Evolutionary conservation across 1,284 basidiomycete genomes (phyloP).

Genomic region (Fomitopsis betulina): DNA sequence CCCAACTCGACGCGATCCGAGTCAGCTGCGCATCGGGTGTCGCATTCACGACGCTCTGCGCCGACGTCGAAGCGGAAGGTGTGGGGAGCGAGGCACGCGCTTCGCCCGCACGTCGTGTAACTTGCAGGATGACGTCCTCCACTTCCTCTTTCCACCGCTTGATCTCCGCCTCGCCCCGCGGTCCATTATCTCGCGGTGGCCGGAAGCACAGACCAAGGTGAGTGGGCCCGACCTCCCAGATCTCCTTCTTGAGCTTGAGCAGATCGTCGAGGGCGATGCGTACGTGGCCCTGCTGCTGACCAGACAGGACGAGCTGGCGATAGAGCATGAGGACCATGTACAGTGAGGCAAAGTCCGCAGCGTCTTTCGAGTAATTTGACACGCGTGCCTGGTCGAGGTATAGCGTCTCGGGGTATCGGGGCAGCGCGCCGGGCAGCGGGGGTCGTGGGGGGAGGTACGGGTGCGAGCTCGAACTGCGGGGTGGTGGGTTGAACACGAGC

Average conservation of each 20-base stretch:
- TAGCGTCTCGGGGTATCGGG: slow-evolving; percentile 74
- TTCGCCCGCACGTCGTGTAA: slow-evolving; percentile 30
- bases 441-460: slow-evolving; percentile 57
- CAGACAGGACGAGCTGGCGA: slow-evolving; percentile 63
- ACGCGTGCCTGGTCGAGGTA: slow-evolving; percentile 81
- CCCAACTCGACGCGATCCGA: slow-evolving; percentile 60
- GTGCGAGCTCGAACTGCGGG: slow-evolving; percentile 31
- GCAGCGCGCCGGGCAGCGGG: slow-evolving; percentile 26
- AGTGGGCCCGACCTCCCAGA: slow-evolving; percentile 68
- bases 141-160: slow-evolving; percentile 37
- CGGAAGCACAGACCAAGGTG: slow-evolving; percentile 52
- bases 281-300: neutral
- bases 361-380: slow-evolving; percentile 64
- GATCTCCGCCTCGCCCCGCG: slow-evolving; percentile 25
- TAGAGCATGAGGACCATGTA: slow-evolving; percentile 82
- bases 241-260: slow-evolving; percentile 65
- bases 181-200: slow-evolving; percentile 3
- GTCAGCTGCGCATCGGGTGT: slow-evolving; percentile 48
- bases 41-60: slow-evolving; percentile 17
- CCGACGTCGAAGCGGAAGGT: slow-evolving; percentile 19
- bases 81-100: slow-evolving; percentile 12
- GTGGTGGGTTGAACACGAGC: slow-evolving; percentile 26
- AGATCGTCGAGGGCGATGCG: slow-evolving; percentile 38
- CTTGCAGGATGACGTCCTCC: slow-evolving; percentile 31
- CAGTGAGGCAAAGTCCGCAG: slow-evolving; percentile 70